Base-by-base conservation (phyloP, 495 filamentous ascomycete species). In the Penicillium ucsense region DNA sequence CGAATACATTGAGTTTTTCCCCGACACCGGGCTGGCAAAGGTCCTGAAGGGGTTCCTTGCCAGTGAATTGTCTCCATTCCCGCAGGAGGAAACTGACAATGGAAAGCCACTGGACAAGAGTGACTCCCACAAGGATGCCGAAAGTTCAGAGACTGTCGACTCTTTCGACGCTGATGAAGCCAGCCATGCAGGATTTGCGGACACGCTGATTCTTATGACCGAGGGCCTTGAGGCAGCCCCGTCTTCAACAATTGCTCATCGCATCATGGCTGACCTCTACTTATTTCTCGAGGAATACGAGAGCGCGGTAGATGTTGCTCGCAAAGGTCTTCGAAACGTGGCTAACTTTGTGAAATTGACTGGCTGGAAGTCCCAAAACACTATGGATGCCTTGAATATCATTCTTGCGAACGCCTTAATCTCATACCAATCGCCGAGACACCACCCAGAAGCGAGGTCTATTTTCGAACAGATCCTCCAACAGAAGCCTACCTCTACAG, bases 21-120 rank as follows among this genome's bases (percentile, higher is more conserved):
- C 90, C 0, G 82, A 90, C 10, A 78, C 78, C 51, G 89, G 91
- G 11, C 75, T 96, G 4, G 76, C 77, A 43, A 87, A 88, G 52
- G 80, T 95, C 35, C 67, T 97, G 27, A 81, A 79, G 52, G 88
- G 83, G 0, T 97, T 85, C 51, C 63, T 97, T 49, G 77, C 73
- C 12, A 92, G 89, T 61, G 84, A 90, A 47, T 69, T 95, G 5
- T 95, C 89, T 1, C 87, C 89, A 6, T 95, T 95, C 51, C 83
- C 61, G 1, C 59, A 60, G 41, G 58, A 61, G 34, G 40, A 67
- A 11, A 38, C 56, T 6, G 65, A 66, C 3, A 58, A 67, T 8
- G 68, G 63, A 10, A 65, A 68, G 12, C 49, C 60, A 36, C 55
- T 66, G 29, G 38, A 38, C 8, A 34, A 30, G 8, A 31, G n/a